Percentiles rank a stretch among this genome's conserved stretches.
phyloP scores from a whole-genome alignment of 108 stramenopile species.

The Cyclotella cryptica region DNA sequence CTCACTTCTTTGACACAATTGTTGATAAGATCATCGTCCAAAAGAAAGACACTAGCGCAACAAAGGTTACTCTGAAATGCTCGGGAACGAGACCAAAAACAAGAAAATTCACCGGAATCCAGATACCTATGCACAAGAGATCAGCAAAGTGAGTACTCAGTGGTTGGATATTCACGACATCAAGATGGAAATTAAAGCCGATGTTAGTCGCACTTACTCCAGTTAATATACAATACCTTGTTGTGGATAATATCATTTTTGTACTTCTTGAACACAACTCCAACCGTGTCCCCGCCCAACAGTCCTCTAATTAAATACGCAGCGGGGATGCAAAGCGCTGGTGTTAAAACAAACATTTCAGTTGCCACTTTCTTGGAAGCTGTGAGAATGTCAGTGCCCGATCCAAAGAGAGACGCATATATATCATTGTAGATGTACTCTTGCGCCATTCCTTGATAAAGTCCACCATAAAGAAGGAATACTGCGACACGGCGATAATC shows the following conservation, averaged over 20 bases:
- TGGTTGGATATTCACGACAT: not conserved
- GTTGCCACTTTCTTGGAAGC: slow-evolving; percentile 47
- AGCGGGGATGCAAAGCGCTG: slow-evolving; percentile 57
- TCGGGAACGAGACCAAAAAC: slow-evolving; percentile 44
- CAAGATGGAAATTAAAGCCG: too few species aligned
- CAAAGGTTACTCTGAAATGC: slow-evolving; percentile 50
- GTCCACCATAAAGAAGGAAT: slow-evolving; percentile 64
- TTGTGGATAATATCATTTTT: slow-evolving; percentile 30
- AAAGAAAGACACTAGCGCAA: slow-evolving; percentile 46
- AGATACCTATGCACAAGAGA: slow-evolving; percentile 14
- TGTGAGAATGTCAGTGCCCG: slow-evolving; percentile 22
- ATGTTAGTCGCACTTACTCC: slow-evolving; percentile 1
- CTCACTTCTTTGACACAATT: slow-evolving; percentile 9
- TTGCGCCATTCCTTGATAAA: slow-evolving; percentile 65
- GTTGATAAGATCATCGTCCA: slow-evolving; percentile 42
- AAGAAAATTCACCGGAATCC: slow-evolving; percentile 35
- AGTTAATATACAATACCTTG: slow-evolving; percentile 43
- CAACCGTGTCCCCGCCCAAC: slow-evolving; percentile 20
- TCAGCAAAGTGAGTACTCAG: not conserved
- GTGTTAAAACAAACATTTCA: slow-evolving; percentile 54
- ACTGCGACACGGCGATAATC: slow-evolving; percentile 49
- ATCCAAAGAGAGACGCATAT: slow-evolving; percentile 49
- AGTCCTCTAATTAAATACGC: slow-evolving; percentile 54
- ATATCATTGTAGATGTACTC: slow-evolving; percentile 55
- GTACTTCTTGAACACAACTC: slow-evolving; percentile 26